Evolutionary conservation across 208 protist genomes (phyloP).

Genomic region (Crithidia sp.): DNA sequence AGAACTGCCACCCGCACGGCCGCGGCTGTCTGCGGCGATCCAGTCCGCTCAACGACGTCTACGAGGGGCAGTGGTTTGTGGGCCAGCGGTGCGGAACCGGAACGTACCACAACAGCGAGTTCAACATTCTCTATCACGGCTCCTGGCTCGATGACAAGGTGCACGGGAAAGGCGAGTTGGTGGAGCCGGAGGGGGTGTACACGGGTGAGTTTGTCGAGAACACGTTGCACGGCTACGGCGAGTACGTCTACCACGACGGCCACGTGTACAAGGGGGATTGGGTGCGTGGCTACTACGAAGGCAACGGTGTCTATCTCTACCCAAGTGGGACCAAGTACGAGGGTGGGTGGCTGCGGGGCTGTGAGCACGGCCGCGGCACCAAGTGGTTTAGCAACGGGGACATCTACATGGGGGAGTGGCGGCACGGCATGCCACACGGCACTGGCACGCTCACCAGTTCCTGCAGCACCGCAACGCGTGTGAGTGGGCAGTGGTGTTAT

Average conservation of each 20-base stretch:
- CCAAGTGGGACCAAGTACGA: constrained; percentile 79
- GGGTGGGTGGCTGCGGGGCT: constrained; percentile 71
- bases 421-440: constrained; percentile 72
- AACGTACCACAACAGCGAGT: constrained; percentile 56
- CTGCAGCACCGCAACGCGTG: constrained; percentile 39
- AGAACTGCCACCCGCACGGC: constrained; percentile 85
- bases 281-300: constrained; percentile 71
- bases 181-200: constrained; percentile 84
- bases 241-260: constrained; percentile 89
- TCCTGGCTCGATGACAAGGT: constrained; percentile 82
- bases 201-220: constrained; percentile 81
- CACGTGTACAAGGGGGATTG: constrained; percentile 92
- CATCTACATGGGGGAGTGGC: constrained; percentile 78
- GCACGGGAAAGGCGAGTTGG: constrained; percentile 82
- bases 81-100: constrained; percentile 80
- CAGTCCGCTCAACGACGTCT: constrained; percentile 60
- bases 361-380: constrained; percentile 75
- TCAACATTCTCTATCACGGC: constrained; percentile 79
- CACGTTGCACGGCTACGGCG: constrained; percentile 81
- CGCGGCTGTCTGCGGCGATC: constrained; percentile 67
- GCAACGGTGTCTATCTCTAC: constrained; percentile 73
- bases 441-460: constrained; percentile 68
- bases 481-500: constrained; percentile 83
- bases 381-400: constrained; percentile 85
- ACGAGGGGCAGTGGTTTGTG: constrained; percentile 90